Base-by-base conservation (phyloP, 805 yeast species). In the Ogataea naganishii region DNA sequence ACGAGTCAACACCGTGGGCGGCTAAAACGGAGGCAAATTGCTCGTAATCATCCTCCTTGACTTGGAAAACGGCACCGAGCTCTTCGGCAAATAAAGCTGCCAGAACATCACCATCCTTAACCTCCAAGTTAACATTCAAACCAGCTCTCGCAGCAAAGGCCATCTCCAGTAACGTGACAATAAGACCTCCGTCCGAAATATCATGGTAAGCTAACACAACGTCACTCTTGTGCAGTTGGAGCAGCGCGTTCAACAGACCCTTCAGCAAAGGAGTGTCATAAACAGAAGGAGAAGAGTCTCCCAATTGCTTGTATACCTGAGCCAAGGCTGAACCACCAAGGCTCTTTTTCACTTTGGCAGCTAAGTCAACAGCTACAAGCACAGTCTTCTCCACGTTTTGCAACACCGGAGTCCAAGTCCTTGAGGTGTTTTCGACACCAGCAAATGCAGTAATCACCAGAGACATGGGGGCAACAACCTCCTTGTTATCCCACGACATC, bases 91-190 rank as follows among this genome's bases (percentile, higher is more conserved):
- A 92, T 47, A 88, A 62, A 20, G 67, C 64, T 10, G 78, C 58
- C 32, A 75, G 62, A 9, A 63, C 57, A 36, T 66, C 70, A 6
- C 11, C 17, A 16, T 62, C 64, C 17, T 47, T 44, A 8, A 60
- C 53, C 13, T 50, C 45, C 22, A 79, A 36, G 21, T 59, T 53
- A 32, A 88, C 60, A 30, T 75, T 69, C 34, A 88, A 52, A 40
- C 98, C 98, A 31, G 75, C 72, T 62, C 96, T 77, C 19, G 89
- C 88, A 26, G 97, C 95, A 61, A 92, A 92, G 1, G 96, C 95
- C 97, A 92, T 92, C 63, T 92, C 98, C 25, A 80, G 61, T 26
- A 83, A 63, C 7, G 97, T 78, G 25, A 81, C 77, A 35, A 88
- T 62, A 49, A 89, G 65, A 51, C 98, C 98, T 69, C 98, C 98